Percentiles rank a stretch among this genome's conserved stretches.
These are phyloP conservation scores for Nakazawaea anatomiae DNA, from an alignment of 805 yeast species.

Conservation along the genomic window DNA sequence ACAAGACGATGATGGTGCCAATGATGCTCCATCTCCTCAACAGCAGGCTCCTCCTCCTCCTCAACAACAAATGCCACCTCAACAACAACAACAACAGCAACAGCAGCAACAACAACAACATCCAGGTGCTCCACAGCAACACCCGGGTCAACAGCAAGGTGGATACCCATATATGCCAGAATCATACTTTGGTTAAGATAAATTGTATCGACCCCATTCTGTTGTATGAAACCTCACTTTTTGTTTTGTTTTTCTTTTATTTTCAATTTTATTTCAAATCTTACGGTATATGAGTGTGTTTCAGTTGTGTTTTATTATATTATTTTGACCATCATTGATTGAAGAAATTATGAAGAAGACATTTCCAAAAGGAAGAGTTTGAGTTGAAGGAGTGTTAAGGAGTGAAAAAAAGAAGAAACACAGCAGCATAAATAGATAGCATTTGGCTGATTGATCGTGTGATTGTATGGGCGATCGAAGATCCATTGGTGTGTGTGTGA, in stretches of 20 bases:
- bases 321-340: neutral
- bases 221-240: neutral
- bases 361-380: too few relatives aligned
- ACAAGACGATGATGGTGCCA: slow-evolving; percentile 50
- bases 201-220: neutral
- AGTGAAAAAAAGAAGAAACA: too few relatives aligned
- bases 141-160: slow-evolving; percentile 18
- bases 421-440: too few relatives aligned
- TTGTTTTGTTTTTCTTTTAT: neutral
- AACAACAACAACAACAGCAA: slow-evolving; percentile 24
- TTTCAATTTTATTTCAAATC: slow-evolving; percentile 23
- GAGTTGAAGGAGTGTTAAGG: too few relatives aligned
- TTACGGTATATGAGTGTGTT: neutral
- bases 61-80: slow-evolving; percentile 27
- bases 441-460: too few relatives aligned
- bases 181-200: slow-evolving; percentile 5
- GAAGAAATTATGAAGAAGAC: neutral
- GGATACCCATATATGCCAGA: slow-evolving; percentile 21
- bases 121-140: slow-evolving; percentile 14
- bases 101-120: slow-evolving; percentile 27
- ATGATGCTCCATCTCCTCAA: slow-evolving; percentile 13
- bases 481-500: too few relatives aligned
- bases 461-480: too few relatives aligned
- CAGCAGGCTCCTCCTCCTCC: slow-evolving; percentile 20
- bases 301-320: neutral